A percentile compares a stretch with the other conserved stretches of the same genome.
phyloP scores from a whole-genome alignment of 352 stramenopile genomes.

The Phytopythium delawarense region DNA sequence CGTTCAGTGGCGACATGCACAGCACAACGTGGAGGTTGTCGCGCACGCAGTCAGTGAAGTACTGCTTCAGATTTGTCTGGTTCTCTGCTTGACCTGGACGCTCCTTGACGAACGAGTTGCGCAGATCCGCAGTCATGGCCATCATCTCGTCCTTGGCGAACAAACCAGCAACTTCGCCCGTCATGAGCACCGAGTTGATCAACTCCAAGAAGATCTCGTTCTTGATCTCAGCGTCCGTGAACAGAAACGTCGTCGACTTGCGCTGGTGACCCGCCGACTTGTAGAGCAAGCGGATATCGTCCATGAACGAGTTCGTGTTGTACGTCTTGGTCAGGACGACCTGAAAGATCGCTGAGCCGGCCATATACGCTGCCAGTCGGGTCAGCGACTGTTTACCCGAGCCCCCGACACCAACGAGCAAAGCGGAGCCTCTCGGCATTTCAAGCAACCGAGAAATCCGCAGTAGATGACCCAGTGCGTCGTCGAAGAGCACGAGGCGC shows the following conservation, averaged over 20 bases:
- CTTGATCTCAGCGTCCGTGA: constrained; percentile 99
- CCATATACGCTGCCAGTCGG: constrained; percentile 95
- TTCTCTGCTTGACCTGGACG: constrained; percentile 93
- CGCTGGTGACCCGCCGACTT: constrained; percentile 95
- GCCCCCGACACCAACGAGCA: constrained; percentile 97
- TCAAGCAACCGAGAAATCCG: constrained; percentile 95
- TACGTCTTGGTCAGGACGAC: constrained; percentile 98
- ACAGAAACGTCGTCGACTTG: constrained; percentile 97
- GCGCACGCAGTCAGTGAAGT: constrained; percentile 97
- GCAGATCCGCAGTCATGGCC: constrained; percentile 96
- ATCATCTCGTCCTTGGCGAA: constrained; percentile 99
- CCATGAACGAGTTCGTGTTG: constrained; percentile 96
- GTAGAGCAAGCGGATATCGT: constrained; percentile 96
- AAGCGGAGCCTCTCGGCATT: constrained; percentile 93
- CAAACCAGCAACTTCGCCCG: constrained; percentile 96
- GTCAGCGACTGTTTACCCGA: constrained; percentile 98
- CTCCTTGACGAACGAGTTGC: constrained; percentile 94
- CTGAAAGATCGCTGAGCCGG: constrained; percentile 95
- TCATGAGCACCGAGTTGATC: constrained; percentile 98
- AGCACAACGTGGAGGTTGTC: constrained; percentile 98
- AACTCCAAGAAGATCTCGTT: constrained; percentile 98
- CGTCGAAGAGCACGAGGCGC: constrained; percentile 98
- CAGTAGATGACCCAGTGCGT: constrained; percentile 96
- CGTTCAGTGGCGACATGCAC: constrained; percentile 99
- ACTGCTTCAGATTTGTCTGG: constrained; percentile 96